phyloP scores from a whole-genome alignment of 208 protist genomes.

The Leptomonas pyrrhocoris region DNA sequence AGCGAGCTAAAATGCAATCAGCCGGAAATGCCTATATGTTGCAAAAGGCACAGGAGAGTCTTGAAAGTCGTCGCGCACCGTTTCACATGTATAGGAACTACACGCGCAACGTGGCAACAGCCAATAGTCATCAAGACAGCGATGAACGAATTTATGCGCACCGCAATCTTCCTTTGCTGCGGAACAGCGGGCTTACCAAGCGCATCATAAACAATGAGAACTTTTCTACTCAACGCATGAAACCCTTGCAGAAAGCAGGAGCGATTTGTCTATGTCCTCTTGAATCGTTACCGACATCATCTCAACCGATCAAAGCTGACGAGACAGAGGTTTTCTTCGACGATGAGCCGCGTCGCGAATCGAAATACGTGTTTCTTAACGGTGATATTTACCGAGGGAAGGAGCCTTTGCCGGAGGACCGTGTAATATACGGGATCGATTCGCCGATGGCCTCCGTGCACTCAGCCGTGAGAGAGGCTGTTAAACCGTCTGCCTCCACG shows the following conservation, averaged over 20 bases:
- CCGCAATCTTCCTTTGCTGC: neutral
- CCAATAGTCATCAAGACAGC: neutral
- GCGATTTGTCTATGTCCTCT: slow-evolving; percentile 3
- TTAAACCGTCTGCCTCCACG: neutral
- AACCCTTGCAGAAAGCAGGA: slow-evolving; percentile 6
- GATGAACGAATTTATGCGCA: neutral
- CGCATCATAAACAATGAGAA: slow-evolving; percentile 17
- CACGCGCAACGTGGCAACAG: neutral
- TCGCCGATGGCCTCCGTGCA: slow-evolving; percentile 12
- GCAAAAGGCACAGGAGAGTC: slow-evolving; percentile 13
- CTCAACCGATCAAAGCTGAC: neutral
- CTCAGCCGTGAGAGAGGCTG: slow-evolving; percentile 2
- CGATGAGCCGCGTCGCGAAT: slow-evolving; percentile 8
- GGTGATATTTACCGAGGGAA: neutral
- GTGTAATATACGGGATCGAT: slow-evolving; percentile 12
- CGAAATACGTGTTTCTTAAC: slow-evolving; percentile 15
- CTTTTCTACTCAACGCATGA: neutral
- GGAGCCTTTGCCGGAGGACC: neutral
- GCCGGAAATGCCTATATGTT: slow-evolving; percentile 15
- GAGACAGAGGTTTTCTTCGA: slow-evolving; percentile 19
- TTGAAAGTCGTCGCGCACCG: slow-evolving; percentile 4
- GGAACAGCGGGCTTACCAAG: slow-evolving; percentile 12
- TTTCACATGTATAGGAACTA: neutral
- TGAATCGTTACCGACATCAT: neutral
- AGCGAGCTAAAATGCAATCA: slow-evolving; percentile 17